Evolutionary conservation across 1,139 yeast genomes (phyloP).

Genomic region (Komagataea norvegica): DNA sequence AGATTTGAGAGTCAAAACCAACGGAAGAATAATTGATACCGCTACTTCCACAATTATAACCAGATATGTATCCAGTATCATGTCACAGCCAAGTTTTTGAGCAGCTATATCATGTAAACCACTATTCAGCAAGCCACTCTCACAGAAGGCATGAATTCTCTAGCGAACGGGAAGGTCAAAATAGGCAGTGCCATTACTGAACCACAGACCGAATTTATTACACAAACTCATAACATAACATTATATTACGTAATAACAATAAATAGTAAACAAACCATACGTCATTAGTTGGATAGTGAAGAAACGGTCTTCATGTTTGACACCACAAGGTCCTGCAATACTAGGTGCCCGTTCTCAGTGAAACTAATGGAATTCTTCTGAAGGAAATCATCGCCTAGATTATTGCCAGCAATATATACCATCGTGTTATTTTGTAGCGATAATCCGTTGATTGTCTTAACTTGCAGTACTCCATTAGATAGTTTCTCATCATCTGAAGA

Average conservation of each 20-base stretch:
- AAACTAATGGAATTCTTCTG: slow-evolving; percentile 3
- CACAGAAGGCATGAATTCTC: slow-evolving; percentile 1
- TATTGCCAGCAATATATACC: slow-evolving; percentile 11
- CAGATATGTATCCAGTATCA: slow-evolving; percentile 18
- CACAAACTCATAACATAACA: too few relatives aligned
- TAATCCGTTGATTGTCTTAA: slow-evolving; percentile 14
- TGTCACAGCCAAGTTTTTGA: not conserved
- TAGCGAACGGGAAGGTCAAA: too few relatives aligned
- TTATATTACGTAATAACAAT: too few relatives aligned
- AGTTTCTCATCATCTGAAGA: slow-evolving; percentile 6
- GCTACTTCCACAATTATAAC: slow-evolving; percentile 18
- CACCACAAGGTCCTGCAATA: slow-evolving; percentile 16
- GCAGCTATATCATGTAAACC: not conserved
- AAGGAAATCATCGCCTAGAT: not conserved
- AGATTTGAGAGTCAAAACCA: slow-evolving; percentile 20
- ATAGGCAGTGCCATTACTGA: too few relatives aligned
- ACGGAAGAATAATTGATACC: slow-evolving; percentile 16
- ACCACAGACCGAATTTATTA: too few relatives aligned
- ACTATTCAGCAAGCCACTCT: not conserved
- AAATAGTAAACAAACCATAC: too few relatives aligned
- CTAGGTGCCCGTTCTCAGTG: slow-evolving; percentile 11
- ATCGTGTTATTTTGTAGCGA: slow-evolving; percentile 4
- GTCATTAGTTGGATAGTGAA: too few relatives aligned
- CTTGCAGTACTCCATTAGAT: slow-evolving; percentile 11
- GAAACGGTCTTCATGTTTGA: slow-evolving; percentile 13